Evolutionary conservation across 768 basidiomycete genomes (phyloP).

Genomic region (Neoboletus magnificus): DNA sequence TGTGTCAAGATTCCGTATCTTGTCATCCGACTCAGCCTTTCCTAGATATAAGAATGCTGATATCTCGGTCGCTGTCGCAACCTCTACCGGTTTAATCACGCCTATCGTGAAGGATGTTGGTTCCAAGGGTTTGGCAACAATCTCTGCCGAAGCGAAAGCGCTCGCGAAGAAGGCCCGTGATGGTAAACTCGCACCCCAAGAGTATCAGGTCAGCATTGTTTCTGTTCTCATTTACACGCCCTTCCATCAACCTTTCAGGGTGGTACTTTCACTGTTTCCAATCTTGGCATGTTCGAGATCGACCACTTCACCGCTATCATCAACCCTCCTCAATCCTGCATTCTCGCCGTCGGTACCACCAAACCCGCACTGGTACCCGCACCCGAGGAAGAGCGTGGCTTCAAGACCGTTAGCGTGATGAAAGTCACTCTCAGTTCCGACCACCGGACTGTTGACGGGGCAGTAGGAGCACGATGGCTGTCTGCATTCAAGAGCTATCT

Average conservation of each 20-base stretch:
- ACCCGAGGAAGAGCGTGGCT: conserved; percentile 88
- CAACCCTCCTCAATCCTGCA: conserved; percentile 97
- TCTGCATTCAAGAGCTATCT: conserved; percentile 92
- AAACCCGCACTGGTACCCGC: conserved; percentile 84
- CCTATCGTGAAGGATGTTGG: conserved; percentile 95
- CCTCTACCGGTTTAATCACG: conserved; percentile 93
- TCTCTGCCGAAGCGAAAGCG: conserved; percentile 88
- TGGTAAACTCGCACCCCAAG: conserved; percentile 89
- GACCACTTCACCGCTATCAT: conserved; percentile 98
- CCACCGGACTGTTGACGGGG: conserved; percentile 95
- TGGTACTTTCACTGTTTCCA: conserved; percentile 98
- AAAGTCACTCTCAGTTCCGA: conserved; percentile 95
- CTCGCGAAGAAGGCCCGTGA: conserved; percentile 96
- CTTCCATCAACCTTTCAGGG: conserved; percentile 48
- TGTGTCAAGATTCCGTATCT: conserved; percentile 28
- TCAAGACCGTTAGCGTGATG: conserved; percentile 90
- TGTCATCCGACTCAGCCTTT: neutral
- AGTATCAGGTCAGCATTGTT: conserved; percentile 75
- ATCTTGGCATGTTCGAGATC: conserved; percentile 97
- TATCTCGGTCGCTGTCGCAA: conserved; percentile 95
- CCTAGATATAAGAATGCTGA: conserved; percentile 92
- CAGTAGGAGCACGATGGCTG: conserved; percentile 91
- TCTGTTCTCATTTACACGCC: neutral
- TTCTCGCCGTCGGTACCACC: conserved; percentile 90
- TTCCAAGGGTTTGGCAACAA: conserved; percentile 86